Evolutionary conservation across 2,329 filamentous ascomycete species (phyloP).

Genomic region (Colletotrichum costaricense): DNA sequence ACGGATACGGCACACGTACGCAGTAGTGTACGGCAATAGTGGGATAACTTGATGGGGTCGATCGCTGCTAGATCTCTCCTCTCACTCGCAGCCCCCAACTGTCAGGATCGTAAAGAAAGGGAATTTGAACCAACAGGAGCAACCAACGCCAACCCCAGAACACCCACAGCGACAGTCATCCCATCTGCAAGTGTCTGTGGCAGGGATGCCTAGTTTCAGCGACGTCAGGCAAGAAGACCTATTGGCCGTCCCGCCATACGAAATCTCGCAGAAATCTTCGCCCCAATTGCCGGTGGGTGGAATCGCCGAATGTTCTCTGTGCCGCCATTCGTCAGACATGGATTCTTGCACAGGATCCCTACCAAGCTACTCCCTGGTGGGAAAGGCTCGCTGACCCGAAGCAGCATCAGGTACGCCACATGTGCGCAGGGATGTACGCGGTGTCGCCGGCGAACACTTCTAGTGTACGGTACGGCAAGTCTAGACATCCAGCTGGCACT

Average conservation of each 20-base stretch:
- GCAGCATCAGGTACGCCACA: constrained; percentile 22
- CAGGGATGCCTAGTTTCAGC: constrained; percentile 17
- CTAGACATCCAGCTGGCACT: background rate
- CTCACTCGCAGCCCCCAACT: background rate
- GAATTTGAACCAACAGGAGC: background rate
- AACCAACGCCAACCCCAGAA: constrained; percentile 5
- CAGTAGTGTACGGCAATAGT: too few relatives aligned
- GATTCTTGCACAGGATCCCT: background rate
- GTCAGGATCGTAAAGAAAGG: background rate
- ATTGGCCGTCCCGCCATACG: constrained; percentile 12
- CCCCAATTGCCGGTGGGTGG: constrained; percentile 27
- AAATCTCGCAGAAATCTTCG: constrained; percentile 33
- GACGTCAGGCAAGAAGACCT: constrained; percentile 7
- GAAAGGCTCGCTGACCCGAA: constrained; percentile 2
- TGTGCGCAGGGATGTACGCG: constrained; percentile 29
- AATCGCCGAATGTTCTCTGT: constrained; percentile 20
- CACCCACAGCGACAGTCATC: constrained; percentile 15
- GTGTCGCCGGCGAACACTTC: constrained; percentile 12
- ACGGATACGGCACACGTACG: too few relatives aligned
- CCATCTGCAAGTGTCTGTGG: background rate
- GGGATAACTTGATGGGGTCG: background rate
- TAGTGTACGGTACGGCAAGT: background rate
- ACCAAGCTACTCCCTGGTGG: background rate
- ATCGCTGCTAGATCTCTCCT: background rate
- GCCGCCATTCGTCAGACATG: constrained; percentile 15